Evolutionary conservation across 2,329 filamentous ascomycete genomes (phyloP).

Genomic region (Orbilia quercus): DNA sequence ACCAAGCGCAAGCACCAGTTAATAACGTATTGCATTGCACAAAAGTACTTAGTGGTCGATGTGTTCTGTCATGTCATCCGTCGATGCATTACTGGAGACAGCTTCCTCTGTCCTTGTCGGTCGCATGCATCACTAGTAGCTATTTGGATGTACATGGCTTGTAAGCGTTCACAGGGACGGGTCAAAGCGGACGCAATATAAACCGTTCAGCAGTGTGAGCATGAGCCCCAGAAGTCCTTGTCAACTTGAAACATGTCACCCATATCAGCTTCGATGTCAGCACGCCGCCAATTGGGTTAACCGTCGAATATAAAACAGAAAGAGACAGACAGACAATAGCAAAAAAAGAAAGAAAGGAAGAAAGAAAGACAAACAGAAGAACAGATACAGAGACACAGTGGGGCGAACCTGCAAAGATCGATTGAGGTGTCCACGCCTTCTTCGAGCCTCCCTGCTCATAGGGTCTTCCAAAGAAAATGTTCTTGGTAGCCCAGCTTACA

Average conservation of each 20-base stretch:
- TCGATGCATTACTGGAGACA: conserved; percentile 40
- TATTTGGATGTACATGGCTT: conserved; percentile 54
- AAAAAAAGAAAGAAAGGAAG: conserved; percentile 20
- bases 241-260: conserved; percentile 57
- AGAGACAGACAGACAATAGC: conserved; percentile 13
- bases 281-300: conserved; percentile 39
- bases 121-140: conserved; percentile 55
- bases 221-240: conserved; percentile 54
- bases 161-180: conserved; percentile 53
- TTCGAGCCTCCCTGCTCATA: conserved; percentile 16
- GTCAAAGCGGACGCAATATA: conserved; percentile 57
- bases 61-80: conserved; percentile 56
- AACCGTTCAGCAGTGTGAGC: conserved; percentile 54
- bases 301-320: conserved; percentile 49
- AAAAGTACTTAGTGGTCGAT: conserved; percentile 34
- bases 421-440: conserved; percentile 17
- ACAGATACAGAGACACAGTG: conserved; percentile 14
- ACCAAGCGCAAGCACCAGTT: conserved; percentile 51
- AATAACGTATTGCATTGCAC: conserved; percentile 55
- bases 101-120: conserved; percentile 48
- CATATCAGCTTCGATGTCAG: conserved; percentile 56
- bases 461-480: conserved; percentile 10
- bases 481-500: conserved; percentile 28
- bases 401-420: conserved; percentile 19
- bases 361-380: conserved; percentile 14